These are phyloP conservation scores for Pythium angustatum DNA, from an alignment of 352 stramenopile species.

Conservation along the genomic window DNA sequence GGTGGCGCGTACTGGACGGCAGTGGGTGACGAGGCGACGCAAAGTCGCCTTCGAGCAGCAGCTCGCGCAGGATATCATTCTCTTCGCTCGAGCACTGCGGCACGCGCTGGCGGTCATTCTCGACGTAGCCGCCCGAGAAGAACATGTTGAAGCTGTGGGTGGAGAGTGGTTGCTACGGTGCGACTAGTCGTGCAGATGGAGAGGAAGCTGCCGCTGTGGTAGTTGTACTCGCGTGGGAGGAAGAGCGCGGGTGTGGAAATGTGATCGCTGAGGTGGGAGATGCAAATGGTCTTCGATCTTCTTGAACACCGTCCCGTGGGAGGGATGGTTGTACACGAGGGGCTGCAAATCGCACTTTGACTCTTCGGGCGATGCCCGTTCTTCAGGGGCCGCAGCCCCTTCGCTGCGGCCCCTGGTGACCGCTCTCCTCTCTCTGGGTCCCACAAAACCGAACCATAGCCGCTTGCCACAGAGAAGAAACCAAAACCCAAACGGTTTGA, in stretches of 20 bases:
- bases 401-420: conserved; percentile 10
- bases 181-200: too few species aligned
- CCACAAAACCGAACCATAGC: conserved; percentile 10
- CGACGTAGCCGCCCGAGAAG: conserved; percentile 68
- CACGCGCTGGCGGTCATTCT: conserved; percentile 54
- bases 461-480: conserved; percentile 11
- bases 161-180: neutral
- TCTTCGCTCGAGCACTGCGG: conserved; percentile 53
- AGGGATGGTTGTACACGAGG: conserved; percentile 2
- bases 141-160: conserved; percentile 45
- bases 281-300: conserved; percentile 16
- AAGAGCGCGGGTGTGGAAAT: conserved; percentile 7
- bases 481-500: conserved; percentile 21
- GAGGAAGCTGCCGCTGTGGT: too few species aligned
- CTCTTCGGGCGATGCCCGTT: conserved; percentile 18
- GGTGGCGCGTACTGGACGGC: conserved; percentile 47
- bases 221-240: conserved; percentile 4
- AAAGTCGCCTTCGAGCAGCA: conserved; percentile 72
- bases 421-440: conserved; percentile 26
- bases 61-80: conserved; percentile 72
- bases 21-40: conserved; percentile 57
- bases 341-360: conserved; percentile 33
- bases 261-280: conserved; percentile 2
- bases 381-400: conserved; percentile 19
- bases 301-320: conserved; percentile 3